Conservation (phyloP, 306 rosid genomes). For the Gastrolobium bilobum region DNA sequence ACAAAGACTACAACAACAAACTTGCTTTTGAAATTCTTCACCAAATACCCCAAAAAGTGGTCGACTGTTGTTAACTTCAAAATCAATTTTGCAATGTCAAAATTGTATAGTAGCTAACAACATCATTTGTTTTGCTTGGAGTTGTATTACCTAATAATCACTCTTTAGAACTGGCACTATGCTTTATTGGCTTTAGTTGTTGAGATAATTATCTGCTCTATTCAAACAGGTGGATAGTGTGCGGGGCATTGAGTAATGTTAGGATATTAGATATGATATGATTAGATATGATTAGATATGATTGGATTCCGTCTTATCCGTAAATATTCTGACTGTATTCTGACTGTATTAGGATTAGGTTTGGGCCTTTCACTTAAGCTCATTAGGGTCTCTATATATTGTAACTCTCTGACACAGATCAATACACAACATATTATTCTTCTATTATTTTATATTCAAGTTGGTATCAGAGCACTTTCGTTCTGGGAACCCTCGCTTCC, state of each 20-base stretch:
- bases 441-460: no score
- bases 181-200: conserved; percentile 35
- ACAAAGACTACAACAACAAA: neutral
- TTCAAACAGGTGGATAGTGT: conserved; percentile 39
- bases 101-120: conserved; percentile 1
- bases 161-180: conserved; percentile 2
- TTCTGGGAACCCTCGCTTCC: no score
- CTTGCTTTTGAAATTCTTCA: neutral
- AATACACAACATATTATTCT: no score
- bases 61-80: neutral
- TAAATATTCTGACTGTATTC: no score
- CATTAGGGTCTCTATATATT: no score
- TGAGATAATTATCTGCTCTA: conserved; percentile 31
- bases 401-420: no score
- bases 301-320: no score
- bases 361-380: no score
- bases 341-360: no score
- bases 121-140: conserved; percentile 27
- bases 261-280: no score
- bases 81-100: conserved; percentile 25
- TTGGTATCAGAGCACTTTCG: no score
- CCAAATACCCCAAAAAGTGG: neutral
- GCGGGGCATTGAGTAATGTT: conserved; percentile 38
- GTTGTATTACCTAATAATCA: conserved; percentile 32
- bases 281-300: no score